Evolutionary conservation across 768 basidiomycete species (phyloP).

Genomic region (Boletus rex-veris): DNA sequence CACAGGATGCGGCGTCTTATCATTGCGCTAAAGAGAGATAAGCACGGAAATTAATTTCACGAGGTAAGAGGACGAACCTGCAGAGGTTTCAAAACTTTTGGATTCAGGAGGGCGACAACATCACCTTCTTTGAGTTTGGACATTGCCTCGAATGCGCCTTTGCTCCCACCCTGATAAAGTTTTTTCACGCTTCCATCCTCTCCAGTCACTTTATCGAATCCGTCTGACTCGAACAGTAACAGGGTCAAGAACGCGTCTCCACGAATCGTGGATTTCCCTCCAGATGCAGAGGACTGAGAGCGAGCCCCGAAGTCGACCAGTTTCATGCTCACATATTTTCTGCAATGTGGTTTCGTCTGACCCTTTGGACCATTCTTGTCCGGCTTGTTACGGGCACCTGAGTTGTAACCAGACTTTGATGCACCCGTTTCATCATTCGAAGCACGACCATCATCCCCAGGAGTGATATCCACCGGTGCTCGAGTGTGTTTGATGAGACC

Average conservation of each 20-base stretch:
- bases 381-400: conserved; percentile 9
- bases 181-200: conserved; percentile 55
- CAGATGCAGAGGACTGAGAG: conserved; percentile 50
- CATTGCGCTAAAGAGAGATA: conserved; percentile 20
- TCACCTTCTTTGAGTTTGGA: conserved; percentile 86
- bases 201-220: conserved; percentile 51
- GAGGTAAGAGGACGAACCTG: conserved; percentile 47
- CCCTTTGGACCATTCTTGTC: conserved; percentile 8
- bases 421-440: conserved; percentile 28
- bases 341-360: conserved; percentile 48
- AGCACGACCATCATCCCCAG: conserved; percentile 41
- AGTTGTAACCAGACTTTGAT: conserved; percentile 4
- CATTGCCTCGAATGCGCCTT: conserved; percentile 87
- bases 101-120: conserved; percentile 87
- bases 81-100: conserved; percentile 80
- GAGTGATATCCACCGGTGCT: conserved; percentile 55
- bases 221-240: conserved; percentile 86
- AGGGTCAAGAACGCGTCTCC: conserved; percentile 85
- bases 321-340: conserved; percentile 84
- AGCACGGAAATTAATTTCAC: neutral
- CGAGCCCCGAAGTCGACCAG: conserved; percentile 77
- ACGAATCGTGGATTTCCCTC: conserved; percentile 54
- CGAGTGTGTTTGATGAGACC: conserved; percentile 72
- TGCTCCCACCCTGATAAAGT: conserved; percentile 83
- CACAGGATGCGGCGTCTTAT: conserved; percentile 66